Conservation (phyloP, 2,329 filamentous ascomycete species). For the Pseudopithomyces chartarum region DNA sequence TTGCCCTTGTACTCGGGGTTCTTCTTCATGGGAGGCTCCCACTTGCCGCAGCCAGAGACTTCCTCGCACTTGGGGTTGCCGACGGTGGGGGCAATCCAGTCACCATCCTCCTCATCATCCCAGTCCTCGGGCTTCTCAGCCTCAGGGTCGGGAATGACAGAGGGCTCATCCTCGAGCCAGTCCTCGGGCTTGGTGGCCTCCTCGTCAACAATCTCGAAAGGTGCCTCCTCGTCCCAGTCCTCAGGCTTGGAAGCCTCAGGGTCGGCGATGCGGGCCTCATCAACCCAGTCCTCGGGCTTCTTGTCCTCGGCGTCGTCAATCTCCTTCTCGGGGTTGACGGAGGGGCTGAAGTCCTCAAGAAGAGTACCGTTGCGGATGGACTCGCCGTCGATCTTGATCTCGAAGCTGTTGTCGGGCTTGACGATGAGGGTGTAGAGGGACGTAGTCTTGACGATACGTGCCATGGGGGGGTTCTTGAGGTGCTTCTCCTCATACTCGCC, state of each 20-base stretch:
- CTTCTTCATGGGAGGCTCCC: conserved; percentile 88
- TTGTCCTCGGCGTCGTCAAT: conserved; percentile 92
- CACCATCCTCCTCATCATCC: conserved; percentile 99
- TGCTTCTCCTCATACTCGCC: conserved; percentile 99
- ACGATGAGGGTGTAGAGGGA: conserved; percentile 97
- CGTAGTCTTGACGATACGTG: conserved; percentile 87
- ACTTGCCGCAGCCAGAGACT: conserved; percentile 89
- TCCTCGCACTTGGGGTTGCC: conserved; percentile 97
- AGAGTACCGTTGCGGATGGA: conserved; percentile 87
- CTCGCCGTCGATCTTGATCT: conserved; percentile 90
- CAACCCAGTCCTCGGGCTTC: conserved; percentile 97
- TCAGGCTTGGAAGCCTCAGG: conserved; percentile 95
- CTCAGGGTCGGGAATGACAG: conserved; percentile 86
- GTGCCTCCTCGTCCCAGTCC: conserved; percentile 98
- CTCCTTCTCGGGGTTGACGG: conserved; percentile 94
- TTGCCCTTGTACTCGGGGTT: conserved; percentile 99
- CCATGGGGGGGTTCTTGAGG: conserved; percentile 79
- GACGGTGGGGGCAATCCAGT: conserved; percentile 89
- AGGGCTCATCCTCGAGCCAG: conserved; percentile 91
- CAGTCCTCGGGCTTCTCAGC: conserved; percentile 98
- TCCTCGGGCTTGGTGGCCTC: conserved; percentile 90
- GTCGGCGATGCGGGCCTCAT: conserved; percentile 87
- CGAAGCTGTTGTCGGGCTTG: conserved; percentile 93
- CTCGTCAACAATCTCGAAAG: conserved; percentile 94
- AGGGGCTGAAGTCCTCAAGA: conserved; percentile 87